These are phyloP conservation scores for Ceratocystis lukuohia DNA, from an alignment of 2,329 filamentous ascomycete genomes.

Conservation along the genomic window DNA sequence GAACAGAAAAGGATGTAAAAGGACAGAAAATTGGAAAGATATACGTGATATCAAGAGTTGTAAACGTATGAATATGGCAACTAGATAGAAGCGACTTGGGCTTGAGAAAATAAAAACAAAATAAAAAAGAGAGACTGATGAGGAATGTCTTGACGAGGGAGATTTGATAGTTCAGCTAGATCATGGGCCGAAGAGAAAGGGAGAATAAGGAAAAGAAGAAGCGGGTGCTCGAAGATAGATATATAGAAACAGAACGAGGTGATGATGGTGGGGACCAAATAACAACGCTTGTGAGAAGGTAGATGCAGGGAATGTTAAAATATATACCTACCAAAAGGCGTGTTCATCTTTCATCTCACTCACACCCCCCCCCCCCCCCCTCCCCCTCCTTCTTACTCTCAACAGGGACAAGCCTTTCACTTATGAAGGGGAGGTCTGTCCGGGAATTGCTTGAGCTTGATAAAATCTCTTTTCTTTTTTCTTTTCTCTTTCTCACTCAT, in stretches of 20 bases:
- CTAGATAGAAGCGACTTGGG: neutral
- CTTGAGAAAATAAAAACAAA: neutral
- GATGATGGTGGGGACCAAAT: neutral
- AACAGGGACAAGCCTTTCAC: neutral
- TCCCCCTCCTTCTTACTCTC: neutral
- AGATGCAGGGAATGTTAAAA: slow-evolving; percentile 4
- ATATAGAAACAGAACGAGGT: slow-evolving; percentile 5
- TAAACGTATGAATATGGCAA: neutral
- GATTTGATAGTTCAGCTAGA: slow-evolving; percentile 6
- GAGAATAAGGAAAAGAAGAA: neutral
- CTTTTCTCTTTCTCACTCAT: neutral
- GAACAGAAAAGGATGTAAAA: neutral
- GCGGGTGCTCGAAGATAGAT: slow-evolving; percentile 3
- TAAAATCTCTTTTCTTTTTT: neutral
- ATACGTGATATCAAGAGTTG: neutral
- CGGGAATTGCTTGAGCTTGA: neutral
- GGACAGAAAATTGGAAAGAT: neutral
- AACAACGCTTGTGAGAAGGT: neutral
- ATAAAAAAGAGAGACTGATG: slow-evolving; percentile 1
- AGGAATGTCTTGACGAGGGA: slow-evolving; percentile 2
- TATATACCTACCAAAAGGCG: neutral
- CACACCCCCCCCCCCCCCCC: neutral
- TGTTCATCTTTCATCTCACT: neutral
- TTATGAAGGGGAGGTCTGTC: neutral
- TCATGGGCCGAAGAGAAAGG: neutral